phyloP scores from a whole-genome alignment of 768 basidiomycete species.

The Suillus decipiens region DNA sequence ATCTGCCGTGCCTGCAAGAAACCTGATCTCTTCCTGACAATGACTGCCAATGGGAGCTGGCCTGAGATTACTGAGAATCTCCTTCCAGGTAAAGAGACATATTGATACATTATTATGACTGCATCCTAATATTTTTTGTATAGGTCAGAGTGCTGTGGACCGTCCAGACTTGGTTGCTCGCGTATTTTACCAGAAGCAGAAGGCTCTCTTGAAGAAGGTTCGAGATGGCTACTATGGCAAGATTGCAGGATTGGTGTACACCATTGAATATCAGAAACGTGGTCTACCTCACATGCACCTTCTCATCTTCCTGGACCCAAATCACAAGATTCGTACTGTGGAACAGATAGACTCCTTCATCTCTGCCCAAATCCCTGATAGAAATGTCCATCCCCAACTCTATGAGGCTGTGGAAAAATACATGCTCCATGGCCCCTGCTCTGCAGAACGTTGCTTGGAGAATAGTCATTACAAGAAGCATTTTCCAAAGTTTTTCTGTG shows the following conservation, averaged over 20 bases:
- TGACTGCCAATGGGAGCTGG: too few species aligned
- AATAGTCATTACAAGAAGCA: slow-evolving; percentile 42
- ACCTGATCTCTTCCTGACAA: too few species aligned
- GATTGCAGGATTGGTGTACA: slow-evolving; percentile 46
- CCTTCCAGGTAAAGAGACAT: slow-evolving; percentile 27
- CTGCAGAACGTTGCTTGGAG: slow-evolving; percentile 40
- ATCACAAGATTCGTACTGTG: slow-evolving; percentile 36
- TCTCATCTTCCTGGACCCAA: slow-evolving; percentile 41
- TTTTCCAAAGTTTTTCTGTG: slow-evolving; percentile 43
- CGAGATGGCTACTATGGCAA: slow-evolving; percentile 43
- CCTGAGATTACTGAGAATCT: slow-evolving; percentile 22
- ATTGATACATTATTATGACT: background rate
- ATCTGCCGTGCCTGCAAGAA: slow-evolving; percentile 39
- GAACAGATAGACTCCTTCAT: slow-evolving; percentile 43
- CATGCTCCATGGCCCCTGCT: slow-evolving; percentile 52
- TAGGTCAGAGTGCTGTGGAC: slow-evolving; percentile 39
- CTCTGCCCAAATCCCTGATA: slow-evolving; percentile 45
- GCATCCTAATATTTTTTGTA: background rate
- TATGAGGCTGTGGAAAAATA: slow-evolving; percentile 37
- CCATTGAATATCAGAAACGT: slow-evolving; percentile 60
- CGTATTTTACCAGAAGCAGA: slow-evolving; percentile 47
- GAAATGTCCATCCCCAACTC: slow-evolving; percentile 38
- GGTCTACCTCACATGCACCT: slow-evolving; percentile 58
- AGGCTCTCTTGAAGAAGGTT: slow-evolving; percentile 39
- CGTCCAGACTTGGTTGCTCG: slow-evolving; percentile 49